These are phyloP conservation scores for Diaporthe eres DNA, from an alignment of 2,329 filamentous ascomycete species.

Conservation along the genomic window DNA sequence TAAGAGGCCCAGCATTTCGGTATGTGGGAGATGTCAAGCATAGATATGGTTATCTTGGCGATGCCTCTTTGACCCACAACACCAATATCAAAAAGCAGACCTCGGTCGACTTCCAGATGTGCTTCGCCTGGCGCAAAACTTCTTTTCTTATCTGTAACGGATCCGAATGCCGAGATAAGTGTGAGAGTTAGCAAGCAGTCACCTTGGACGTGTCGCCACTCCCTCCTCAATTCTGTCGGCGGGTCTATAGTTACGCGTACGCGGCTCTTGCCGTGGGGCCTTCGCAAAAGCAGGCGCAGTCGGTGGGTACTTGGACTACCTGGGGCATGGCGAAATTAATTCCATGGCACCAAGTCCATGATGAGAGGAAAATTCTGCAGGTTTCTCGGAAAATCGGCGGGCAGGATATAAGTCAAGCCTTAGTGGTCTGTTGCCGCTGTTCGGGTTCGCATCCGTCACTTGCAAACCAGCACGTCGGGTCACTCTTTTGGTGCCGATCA, in stretches of 20 bases:
- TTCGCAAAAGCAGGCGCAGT: not conserved
- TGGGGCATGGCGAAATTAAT: not conserved
- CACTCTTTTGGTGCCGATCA: not conserved
- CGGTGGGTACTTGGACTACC: not conserved
- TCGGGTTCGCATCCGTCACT: not conserved
- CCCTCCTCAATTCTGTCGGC: not conserved
- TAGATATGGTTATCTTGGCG: not conserved
- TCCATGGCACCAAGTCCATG: not conserved
- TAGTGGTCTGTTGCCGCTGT: not conserved
- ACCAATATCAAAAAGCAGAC: not conserved
- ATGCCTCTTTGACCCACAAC: not conserved
- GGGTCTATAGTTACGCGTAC: not conserved
- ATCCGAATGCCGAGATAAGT: not conserved
- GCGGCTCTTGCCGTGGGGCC: not conserved
- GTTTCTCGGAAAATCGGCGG: not conserved
- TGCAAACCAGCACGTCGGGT: not conserved
- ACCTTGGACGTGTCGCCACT: not conserved
- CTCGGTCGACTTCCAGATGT: not conserved
- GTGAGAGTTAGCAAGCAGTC: not conserved
- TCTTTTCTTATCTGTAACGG: not conserved
- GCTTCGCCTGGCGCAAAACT: not conserved
- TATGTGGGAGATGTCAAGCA: not conserved
- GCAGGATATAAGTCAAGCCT: not conserved
- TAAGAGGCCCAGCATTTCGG: not conserved
- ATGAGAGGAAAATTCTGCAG: not conserved